Evolutionary conservation across 1,284 basidiomycete species (phyloP).

Genomic region (Tremellales sp.): DNA sequence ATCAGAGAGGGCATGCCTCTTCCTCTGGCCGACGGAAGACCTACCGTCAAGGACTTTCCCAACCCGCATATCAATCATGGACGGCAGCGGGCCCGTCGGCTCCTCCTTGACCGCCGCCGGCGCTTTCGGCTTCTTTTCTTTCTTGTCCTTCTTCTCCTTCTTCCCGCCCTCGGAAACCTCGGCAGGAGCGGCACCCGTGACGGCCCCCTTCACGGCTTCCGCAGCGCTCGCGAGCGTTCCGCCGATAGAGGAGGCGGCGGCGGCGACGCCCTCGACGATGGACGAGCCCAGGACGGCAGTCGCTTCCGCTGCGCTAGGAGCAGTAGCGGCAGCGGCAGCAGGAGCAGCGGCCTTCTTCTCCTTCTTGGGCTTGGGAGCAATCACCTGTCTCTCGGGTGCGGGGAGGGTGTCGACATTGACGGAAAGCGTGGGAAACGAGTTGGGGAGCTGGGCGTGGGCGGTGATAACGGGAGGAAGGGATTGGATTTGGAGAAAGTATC

Average conservation of each 20-base stretch:
- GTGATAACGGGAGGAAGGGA: conserved; percentile 55
- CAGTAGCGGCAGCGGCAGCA: conserved; percentile 16
- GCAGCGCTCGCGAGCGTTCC: conserved; percentile 19
- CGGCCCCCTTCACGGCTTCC: conserved; percentile 25
- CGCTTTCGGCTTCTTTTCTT: conserved; percentile 49
- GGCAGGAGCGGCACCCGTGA: conserved; percentile 18
- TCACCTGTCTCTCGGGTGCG: conserved; percentile 62
- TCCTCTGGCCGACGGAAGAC: not conserved
- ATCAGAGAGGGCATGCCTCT: not conserved
- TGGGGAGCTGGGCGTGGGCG: conserved; percentile 42
- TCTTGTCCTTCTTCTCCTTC: conserved; percentile 56
- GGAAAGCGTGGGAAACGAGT: conserved; percentile 57
- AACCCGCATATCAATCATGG: conserved; percentile 91
- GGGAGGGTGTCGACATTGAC: conserved; percentile 76
- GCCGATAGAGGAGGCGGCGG: conserved; percentile 13
- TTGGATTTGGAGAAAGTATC: conserved; percentile 93
- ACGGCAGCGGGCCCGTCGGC: conserved; percentile 72
- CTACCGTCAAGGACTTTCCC: conserved; percentile 83
- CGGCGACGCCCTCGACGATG: conserved; percentile 10
- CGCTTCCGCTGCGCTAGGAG: conserved; percentile 6
- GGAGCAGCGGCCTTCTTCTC: conserved; percentile 51
- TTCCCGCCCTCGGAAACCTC: conserved; percentile 34
- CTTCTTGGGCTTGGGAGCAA: conserved; percentile 69
- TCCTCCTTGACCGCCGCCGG: conserved; percentile 53
- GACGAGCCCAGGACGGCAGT: conserved; percentile 19